Evolutionary conservation across 768 basidiomycete species (phyloP), one percentile per base, ranked within the genome.

Genomic region (Leccinum obscurum): DNA sequence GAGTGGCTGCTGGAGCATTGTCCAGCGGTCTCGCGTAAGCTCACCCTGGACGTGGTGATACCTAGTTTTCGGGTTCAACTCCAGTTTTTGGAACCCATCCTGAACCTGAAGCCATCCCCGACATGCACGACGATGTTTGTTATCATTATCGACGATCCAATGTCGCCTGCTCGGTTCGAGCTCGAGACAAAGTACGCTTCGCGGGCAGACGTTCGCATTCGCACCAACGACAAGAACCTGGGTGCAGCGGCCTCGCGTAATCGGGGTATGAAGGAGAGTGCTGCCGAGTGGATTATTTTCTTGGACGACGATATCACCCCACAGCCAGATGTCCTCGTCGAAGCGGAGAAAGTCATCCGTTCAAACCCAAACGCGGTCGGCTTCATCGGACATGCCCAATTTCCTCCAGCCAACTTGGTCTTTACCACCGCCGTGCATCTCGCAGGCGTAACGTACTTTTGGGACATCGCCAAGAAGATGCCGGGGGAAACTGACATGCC

Each of bases 251-350:
- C 77, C 1, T 79, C 84, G 13, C 77, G 85, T 5, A 86, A 87
- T 66, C 67, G 83, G 54, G 84, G 84, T 9, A 71, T 86, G 62
- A 67, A 68, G 44, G 83, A 85, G 68, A 83, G 83, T 15, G 72
- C 84, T 0, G 84, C 83, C 0, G 82, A 86, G 32, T 86, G 82
- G 83, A 74, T 81, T 1, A 67, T 80, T 20, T 87, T 87, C 69
- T 74, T 87, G n/a, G 85, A 87, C 63, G 86, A 87, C 61, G 85
- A 87, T 53, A 72, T 86, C 22, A 64, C 69, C 5, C 83, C 83
- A 0, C 62, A 67, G 24, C 56, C 66, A 7, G 70, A 83, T 64
- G 64, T 86, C 15, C 73, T 86, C 10, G 41, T 77, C 32, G 73
- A 82, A 55, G 76, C 77, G 0, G 84, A 85, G 71, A 76, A 74